phyloP scores from a whole-genome alignment of 2,329 filamentous ascomycete genomes.

The Colletotrichum eremochloae region DNA sequence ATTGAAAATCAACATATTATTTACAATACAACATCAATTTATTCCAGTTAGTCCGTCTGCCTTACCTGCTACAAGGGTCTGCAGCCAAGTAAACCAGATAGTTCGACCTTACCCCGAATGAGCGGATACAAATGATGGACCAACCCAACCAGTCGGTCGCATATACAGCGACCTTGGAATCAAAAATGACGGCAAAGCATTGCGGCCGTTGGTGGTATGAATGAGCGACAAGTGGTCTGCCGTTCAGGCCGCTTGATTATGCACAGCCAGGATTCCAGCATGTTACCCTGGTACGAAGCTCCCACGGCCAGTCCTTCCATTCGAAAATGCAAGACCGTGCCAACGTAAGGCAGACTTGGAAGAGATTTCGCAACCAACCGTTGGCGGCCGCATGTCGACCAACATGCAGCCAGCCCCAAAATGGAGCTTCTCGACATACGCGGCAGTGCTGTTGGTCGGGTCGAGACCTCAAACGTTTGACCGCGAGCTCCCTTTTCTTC shows the following conservation, averaged over 20 bases:
- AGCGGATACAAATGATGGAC: no score
- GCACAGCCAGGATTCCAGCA: background rate
- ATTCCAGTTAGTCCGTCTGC: background rate
- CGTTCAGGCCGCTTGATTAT: background rate
- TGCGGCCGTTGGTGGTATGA: background rate
- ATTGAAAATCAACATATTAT: no score
- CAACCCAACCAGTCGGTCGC: background rate
- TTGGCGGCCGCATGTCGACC: background rate
- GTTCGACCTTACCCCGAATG: background rate
- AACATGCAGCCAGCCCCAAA: slow-evolving; percentile 18
- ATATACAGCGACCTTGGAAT: background rate
- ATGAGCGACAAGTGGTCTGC: background rate
- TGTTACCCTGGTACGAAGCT: no score
- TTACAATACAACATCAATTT: background rate
- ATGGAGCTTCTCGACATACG: background rate
- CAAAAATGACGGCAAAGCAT: no score
- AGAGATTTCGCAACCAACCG: background rate
- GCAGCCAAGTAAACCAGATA: background rate
- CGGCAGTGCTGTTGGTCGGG: background rate
- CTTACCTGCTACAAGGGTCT: background rate
- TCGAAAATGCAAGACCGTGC: background rate
- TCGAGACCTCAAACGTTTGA: background rate
- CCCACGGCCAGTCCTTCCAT: no score
- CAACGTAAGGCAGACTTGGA: slow-evolving; percentile 18
- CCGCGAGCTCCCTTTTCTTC: background rate